Evolutionary conservation across 495 filamentous ascomycete species (phyloP), one percentile per base, ranked within the genome.

Genomic region (Trichoderma orchidacearum): DNA sequence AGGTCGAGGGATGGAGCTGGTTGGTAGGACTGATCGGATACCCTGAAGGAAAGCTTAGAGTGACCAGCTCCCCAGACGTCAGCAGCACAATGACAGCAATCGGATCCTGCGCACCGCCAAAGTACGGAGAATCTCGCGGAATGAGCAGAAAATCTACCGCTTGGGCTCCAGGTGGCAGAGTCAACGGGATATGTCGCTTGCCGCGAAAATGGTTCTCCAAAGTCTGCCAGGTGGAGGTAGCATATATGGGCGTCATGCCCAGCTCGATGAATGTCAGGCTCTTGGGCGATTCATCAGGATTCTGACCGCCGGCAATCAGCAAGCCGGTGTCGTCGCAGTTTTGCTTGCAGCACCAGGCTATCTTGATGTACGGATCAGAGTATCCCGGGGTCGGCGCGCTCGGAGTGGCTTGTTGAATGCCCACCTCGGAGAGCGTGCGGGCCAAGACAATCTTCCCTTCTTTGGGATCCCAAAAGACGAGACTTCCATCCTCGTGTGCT

Each of bases 381-480:
- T 53, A 67, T 69, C 23, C 73, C 75, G 25, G 70, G 60, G 17
- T 67, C 63, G 18, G 70, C 66, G 18, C 35, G 9, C 68, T 64
- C 25, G 70, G 67, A 9, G 69, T 70, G 6, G 75, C 72, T 31
- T 75, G 70, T 29, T 95, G 77, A 35, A 98, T 68, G 62, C 87
- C 80, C 2, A 77, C 78, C 41, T 85, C 80, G 59, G 86, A 79
- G 23, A 96, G 68, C 3, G 87, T 94, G 60, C 94, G 74, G 11
- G 90, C 90, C 74, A 89, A 80, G 13, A 98, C 73, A 29, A 93
- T 75, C 45, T 89, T 83, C 8, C 90, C 93, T 64, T 96, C 94
- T 60, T 90, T 94, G 2, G 85, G 72, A 72, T 97, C 94, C 94
- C 94, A 98, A 53, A 97, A 82, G 0, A 92, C 93, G 30, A 98